Evolutionary conservation across 2,329 filamentous ascomycete species (phyloP), one percentile per base, ranked within the genome.

Genomic region (Alternaria ethzedia): DNA sequence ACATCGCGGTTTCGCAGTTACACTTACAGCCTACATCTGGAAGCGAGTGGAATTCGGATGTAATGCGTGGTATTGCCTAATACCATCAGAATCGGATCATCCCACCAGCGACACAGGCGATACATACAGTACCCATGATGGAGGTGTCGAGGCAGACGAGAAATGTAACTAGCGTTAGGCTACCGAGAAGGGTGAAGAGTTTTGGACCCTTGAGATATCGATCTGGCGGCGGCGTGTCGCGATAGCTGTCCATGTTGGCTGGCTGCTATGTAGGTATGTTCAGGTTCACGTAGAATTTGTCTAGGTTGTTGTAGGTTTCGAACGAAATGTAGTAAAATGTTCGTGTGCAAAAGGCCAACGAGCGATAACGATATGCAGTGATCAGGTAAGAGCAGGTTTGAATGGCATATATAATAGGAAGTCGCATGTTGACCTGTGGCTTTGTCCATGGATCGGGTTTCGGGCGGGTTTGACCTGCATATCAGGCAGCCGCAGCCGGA

Each of bases 71-170:
- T 23, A 75, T 73, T 2, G 73, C 72, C 72, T 75, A 21, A 2
- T 10, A 2, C 3, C n/a, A 3, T 70, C 4, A 67, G 47, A 15
- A 17, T 17, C 28, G 9, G 3, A 12, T 20, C 9, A 15, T 15
- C 6, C 7, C 52, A 23, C 10, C 5, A 15, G 15, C 15, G 4
- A 11, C 2, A 32, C n/a, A n/a, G n/a, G 8, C 20, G 57, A 10
- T 32, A 47, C 70, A 49, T 59, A 71, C 73, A 9, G 72, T 75
- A n/a, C 71, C 69, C 21, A 77, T 58, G 30, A 77, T 77, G 11
- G 70, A 66, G 15, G 65, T 70, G 50, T 75, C 72, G 3, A 77
- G 57, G 17, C 75, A 43, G 5, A 74, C 58, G 9, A 75, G 56
- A 23, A 73, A 75, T 10, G 62, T 66, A 1, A 72, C 65, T 12